phyloP scores from a whole-genome alignment of 768 basidiomycete genomes.

The Boletus reticulatus region DNA sequence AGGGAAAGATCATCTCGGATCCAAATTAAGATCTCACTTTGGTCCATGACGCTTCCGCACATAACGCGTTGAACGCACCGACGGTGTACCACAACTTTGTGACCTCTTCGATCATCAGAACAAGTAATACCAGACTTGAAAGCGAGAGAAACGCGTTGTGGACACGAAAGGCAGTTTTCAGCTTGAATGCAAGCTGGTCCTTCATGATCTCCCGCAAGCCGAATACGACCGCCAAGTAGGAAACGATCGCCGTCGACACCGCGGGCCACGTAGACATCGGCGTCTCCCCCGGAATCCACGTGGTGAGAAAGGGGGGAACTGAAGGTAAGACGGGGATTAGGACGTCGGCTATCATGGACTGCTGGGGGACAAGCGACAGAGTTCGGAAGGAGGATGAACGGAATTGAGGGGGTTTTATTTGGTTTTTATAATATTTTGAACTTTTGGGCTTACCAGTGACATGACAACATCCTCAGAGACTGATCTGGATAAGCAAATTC shows the following conservation, averaged over 20 bases:
- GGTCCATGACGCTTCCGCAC: slow-evolving; percentile 75
- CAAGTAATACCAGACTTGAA: slow-evolving; percentile 77
- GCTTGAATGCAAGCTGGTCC: slow-evolving; percentile 62
- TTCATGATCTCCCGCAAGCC: slow-evolving; percentile 81
- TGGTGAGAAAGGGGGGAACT: slow-evolving; percentile 52
- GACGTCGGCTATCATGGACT: neutral
- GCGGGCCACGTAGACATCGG: slow-evolving; percentile 75
- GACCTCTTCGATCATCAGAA: slow-evolving; percentile 84
- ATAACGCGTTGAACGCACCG: slow-evolving; percentile 75
- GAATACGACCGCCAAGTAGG: slow-evolving; percentile 85
- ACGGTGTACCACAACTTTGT: slow-evolving; percentile 66
- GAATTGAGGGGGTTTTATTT: too few relatives aligned
- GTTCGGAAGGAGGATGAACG: too few relatives aligned
- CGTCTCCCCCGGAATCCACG: slow-evolving; percentile 71
- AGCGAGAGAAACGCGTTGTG: slow-evolving; percentile 86
- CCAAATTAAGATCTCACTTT: slow-evolving; percentile 49
- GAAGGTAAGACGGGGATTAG: slow-evolving; percentile 14
- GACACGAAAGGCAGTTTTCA: slow-evolving; percentile 73
- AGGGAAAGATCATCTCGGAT: neutral
- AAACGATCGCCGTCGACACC: slow-evolving; percentile 64
- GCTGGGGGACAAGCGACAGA: too few relatives aligned
- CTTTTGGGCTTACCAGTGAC: neutral
- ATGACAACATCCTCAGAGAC: neutral
- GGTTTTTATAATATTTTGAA: too few relatives aligned
- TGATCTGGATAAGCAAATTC: neutral